These are phyloP conservation scores for Fusarium dimerum DNA, from an alignment of 2,329 filamentous ascomycete genomes.

Conservation along the genomic window DNA sequence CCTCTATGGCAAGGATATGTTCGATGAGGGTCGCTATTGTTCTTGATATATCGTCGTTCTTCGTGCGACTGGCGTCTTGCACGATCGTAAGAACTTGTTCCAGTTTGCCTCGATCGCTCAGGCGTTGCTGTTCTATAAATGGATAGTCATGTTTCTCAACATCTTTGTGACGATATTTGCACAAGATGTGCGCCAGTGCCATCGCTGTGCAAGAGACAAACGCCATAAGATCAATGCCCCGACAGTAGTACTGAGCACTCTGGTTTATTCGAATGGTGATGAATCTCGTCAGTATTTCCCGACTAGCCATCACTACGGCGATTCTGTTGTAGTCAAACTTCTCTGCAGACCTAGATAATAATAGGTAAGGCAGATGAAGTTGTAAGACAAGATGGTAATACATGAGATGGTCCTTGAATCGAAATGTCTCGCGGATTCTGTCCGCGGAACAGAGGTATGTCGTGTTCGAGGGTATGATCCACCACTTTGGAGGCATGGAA, in stretches of 20 bases:
- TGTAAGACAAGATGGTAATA: conserved; percentile 53
- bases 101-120: conserved; percentile 43
- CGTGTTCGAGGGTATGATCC: conserved; percentile 38
- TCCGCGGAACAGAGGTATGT: conserved; percentile 13
- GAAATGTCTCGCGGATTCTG: conserved; percentile 30
- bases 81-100: conserved; percentile 39
- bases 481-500: conserved; percentile 48
- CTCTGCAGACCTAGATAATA: conserved; percentile 37
- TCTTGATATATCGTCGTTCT: conserved; percentile 40
- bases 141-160: conserved; percentile 17
- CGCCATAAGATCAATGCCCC: conserved; percentile 51
- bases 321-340: conserved; percentile 48
- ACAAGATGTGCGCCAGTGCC: conserved; percentile 49
- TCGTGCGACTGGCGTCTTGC: conserved; percentile 33
- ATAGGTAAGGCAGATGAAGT: conserved; percentile 55
- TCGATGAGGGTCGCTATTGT: conserved; percentile 42
- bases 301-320: conserved; percentile 46
- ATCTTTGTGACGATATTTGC: conserved; percentile 22
- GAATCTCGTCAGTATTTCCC: conserved; percentile 51
- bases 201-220: conserved; percentile 52
- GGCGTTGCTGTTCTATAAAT: conserved; percentile 43
- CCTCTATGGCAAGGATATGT: conserved; percentile 45
- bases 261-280: conserved; percentile 44
- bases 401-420: conserved; percentile 48
- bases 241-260: conserved; percentile 41